phyloP scores from a whole-genome alignment of 805 yeast species.

The Saccharomyces jurei region DNA sequence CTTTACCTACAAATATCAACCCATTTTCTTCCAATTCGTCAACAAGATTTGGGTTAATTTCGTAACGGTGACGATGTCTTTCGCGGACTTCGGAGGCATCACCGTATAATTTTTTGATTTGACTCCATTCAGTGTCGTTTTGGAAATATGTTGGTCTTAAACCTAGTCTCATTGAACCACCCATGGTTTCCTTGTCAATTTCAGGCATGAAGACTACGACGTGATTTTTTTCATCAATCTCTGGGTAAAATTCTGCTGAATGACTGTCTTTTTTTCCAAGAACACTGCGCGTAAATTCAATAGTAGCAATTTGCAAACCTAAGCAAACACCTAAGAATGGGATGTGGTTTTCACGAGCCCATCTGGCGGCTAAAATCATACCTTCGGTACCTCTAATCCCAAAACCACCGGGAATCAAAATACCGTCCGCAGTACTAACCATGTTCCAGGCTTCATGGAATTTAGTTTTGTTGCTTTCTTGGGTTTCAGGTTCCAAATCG shows the following conservation, averaged over 20 bases:
- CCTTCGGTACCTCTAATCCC: constrained; percentile 98
- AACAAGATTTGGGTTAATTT: constrained; percentile 82
- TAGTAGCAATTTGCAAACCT: constrained; percentile 94
- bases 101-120: constrained; percentile 73
- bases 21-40: constrained; percentile 67
- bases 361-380: constrained; percentile 92
- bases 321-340: constrained; percentile 96
- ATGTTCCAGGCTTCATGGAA: constrained; percentile 95
- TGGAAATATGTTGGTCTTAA: constrained; percentile 82
- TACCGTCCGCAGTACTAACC: constrained; percentile 91
- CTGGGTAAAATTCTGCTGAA: constrained; percentile 73
- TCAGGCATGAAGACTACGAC: constrained; percentile 97
- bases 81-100: constrained; percentile 61
- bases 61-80: constrained; percentile 98
- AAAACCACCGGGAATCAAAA: constrained; percentile 96
- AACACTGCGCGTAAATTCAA: constrained; percentile 81
- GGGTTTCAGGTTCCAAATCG: constrained; percentile 72
- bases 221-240: constrained; percentile 48
- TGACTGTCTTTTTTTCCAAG: constrained; percentile 61
- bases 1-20: constrained; percentile 85
- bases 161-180: constrained; percentile 99
- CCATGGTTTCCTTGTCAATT: constrained; percentile 88
- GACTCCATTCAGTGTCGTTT: constrained; percentile 54
- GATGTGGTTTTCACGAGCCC: constrained; percentile 93
- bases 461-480: constrained; percentile 54